These are phyloP conservation scores for Drechslerella coelobrocha DNA, from an alignment of 2,329 filamentous ascomycete genomes.

Conservation along the genomic window DNA sequence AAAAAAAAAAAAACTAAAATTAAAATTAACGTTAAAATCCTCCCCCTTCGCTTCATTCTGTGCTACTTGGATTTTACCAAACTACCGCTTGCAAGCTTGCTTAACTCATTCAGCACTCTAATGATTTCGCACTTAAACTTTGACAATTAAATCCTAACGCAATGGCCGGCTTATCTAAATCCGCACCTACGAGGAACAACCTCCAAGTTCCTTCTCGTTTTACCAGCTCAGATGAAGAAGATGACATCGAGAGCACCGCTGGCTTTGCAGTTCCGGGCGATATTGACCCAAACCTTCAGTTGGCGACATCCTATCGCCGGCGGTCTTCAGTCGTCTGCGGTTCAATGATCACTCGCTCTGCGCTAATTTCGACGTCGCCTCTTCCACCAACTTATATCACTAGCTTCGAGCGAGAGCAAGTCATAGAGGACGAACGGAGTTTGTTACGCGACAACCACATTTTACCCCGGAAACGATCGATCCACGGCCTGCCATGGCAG, in stretches of 20 bases:
- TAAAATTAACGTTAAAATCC: neutral
- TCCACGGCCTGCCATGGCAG: conserved; percentile 57
- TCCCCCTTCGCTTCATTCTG: conserved; percentile 17
- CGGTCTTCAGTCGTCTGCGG: conserved; percentile 52
- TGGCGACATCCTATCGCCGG: conserved; percentile 45
- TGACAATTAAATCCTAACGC: conserved; percentile 4
- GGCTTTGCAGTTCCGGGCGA: conserved; percentile 20
- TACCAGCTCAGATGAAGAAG: conserved; percentile 21
- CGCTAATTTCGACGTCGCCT: conserved; percentile 49
- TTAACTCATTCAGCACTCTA: neutral
- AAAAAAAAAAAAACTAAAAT: neutral
- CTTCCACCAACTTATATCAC: conserved; percentile 59
- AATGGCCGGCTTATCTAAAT: conserved; percentile 45
- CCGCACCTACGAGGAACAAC: conserved; percentile 32
- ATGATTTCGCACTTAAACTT: neutral
- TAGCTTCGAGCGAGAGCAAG: conserved; percentile 65
- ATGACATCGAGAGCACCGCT: conserved; percentile 26
- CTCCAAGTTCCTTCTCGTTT: conserved; percentile 30
- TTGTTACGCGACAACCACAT: conserved; percentile 71
- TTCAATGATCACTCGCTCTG: conserved; percentile 52
- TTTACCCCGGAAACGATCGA: conserved; percentile 67
- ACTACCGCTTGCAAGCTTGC: neutral
- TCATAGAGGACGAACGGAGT: conserved; percentile 67
- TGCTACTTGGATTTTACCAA: conserved; percentile 12
- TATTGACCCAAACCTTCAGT: conserved; percentile 43